Evolutionary conservation across 257 asterid species (phyloP), one percentile per base, ranked within the genome.

Genomic region (Primulina huaijiensis): DNA sequence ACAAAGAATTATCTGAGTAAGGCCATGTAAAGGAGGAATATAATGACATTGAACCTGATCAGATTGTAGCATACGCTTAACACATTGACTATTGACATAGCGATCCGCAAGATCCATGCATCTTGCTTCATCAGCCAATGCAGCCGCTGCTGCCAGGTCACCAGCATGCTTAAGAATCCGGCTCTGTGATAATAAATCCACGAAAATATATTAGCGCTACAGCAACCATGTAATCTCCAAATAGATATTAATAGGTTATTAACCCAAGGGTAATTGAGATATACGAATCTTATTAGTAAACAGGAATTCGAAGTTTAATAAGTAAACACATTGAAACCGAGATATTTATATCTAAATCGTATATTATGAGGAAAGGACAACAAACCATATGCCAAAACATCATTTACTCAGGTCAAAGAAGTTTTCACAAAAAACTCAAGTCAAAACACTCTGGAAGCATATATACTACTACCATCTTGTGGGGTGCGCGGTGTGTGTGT

Each of bases 91-190:
- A 74, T 94, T 94, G 78, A 94, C 84, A 38, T 91, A 94, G 70
- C 99, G 97, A 80, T 94, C 99, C n/a, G 99, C 97, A 73, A 94
- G 96, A 89, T 94, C 99, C 97, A 94, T 86, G 70, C 96, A 86
- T 84, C 99, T 85, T 67, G 97, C 99, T 84, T 94, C 99, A 86
- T 94, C 96, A 69, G 99, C 97, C 84, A 91, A 84, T 74, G 97
- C 84, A 68, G 99, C 95, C 64, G 99, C 97, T 1, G 96, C 97
- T 64, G 84, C 78, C 58, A 87, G 75, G 76, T 91, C 90, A 81
- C 99, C 99, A 74, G 90, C 97, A 83, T 94, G 99, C 89, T 94
- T 94, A 76, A 91, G 69, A 78, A 91, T 88, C 81, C 95, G 90
- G 86, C 99, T 91, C 99, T 94, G 90, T 70, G 43, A 55, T 57